These are phyloP conservation scores for Monocercomonoides exilis DNA, from an alignment of 78 protist species.

Conservation along the genomic window DNA sequence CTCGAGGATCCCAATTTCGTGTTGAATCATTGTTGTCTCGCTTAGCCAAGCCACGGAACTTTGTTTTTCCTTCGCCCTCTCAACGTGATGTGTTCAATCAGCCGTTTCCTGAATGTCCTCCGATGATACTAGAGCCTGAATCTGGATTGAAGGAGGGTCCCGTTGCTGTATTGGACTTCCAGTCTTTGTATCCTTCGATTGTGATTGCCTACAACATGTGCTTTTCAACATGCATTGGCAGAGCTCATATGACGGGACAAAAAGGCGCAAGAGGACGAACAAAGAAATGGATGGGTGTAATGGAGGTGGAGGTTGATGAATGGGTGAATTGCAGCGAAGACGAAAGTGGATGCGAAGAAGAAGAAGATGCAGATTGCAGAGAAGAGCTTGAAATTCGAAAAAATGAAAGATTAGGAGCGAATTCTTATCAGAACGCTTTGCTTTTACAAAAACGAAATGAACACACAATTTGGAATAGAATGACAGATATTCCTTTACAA, in stretches of 20 bases:
- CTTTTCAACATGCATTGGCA: slow-evolving; percentile 26
- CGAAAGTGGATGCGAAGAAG: too few relatives aligned
- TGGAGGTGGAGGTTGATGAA: background rate
- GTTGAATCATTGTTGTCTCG: slow-evolving; percentile 19
- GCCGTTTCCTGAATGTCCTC: background rate
- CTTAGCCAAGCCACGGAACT: background rate
- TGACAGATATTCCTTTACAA: too few relatives aligned
- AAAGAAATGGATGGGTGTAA: background rate
- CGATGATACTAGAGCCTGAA: slow-evolving; percentile 28
- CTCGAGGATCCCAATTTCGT: slow-evolving; percentile 29
- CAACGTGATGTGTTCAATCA: background rate
- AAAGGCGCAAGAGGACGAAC: background rate
- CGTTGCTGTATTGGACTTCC: slow-evolving; percentile 41
- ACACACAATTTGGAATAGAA: too few relatives aligned
- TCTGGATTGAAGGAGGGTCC: slow-evolving; percentile 20
- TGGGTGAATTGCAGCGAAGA: too few relatives aligned
- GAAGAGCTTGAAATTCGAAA: too few relatives aligned
- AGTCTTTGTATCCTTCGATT: slow-evolving; percentile 38
- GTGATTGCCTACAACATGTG: slow-evolving; percentile 42
- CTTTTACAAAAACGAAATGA: too few relatives aligned
- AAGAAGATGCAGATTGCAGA: too few relatives aligned
- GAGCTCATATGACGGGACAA: background rate
- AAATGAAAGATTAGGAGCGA: too few relatives aligned
- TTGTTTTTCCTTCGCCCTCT: slow-evolving; percentile 4
- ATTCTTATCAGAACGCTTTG: background rate